Conservation (phyloP, 139 green algal species). For the Chlorella sp. region DNA sequence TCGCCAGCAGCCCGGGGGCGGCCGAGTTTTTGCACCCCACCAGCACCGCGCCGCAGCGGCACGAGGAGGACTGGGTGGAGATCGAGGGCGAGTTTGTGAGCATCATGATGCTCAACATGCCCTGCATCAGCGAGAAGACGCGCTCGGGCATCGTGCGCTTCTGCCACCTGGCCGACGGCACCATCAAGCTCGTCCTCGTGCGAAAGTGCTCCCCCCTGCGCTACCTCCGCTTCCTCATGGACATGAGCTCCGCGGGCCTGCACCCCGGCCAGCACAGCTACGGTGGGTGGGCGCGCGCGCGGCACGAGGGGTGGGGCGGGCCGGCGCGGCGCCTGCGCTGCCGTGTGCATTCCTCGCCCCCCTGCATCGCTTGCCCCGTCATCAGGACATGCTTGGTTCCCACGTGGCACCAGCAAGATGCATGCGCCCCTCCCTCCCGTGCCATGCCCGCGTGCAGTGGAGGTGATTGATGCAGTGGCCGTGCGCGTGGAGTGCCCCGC, state of each 20-base stretch:
- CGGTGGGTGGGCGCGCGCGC: too few relatives aligned
- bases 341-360: too few relatives aligned
- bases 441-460: too few relatives aligned
- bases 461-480: constrained; percentile 54
- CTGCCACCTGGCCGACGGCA: constrained; percentile 76
- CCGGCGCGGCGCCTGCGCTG: too few relatives aligned
- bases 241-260: constrained; percentile 56
- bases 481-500: constrained; percentile 27
- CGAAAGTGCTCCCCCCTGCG: constrained; percentile 49
- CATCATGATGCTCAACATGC: constrained; percentile 81
- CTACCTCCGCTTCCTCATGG: constrained; percentile 78
- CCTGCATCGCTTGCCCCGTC: too few relatives aligned
- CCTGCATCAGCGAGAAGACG: constrained; percentile 78
- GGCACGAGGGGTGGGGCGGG: too few relatives aligned
- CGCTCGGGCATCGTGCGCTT: constrained; percentile 65
- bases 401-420: too few relatives aligned
- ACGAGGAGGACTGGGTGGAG: constrained; percentile 17
- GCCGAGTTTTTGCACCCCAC: neutral
- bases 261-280: constrained; percentile 47
- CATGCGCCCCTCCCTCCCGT: too few relatives aligned
- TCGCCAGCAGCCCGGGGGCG: neutral
- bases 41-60: neutral
- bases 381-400: too few relatives aligned
- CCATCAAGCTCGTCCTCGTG: constrained; percentile 80
- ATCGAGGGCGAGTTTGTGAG: constrained; percentile 62